Evolutionary conservation across 805 yeast species (phyloP).

Genomic region (Debaryomyces tyrocola): DNA sequence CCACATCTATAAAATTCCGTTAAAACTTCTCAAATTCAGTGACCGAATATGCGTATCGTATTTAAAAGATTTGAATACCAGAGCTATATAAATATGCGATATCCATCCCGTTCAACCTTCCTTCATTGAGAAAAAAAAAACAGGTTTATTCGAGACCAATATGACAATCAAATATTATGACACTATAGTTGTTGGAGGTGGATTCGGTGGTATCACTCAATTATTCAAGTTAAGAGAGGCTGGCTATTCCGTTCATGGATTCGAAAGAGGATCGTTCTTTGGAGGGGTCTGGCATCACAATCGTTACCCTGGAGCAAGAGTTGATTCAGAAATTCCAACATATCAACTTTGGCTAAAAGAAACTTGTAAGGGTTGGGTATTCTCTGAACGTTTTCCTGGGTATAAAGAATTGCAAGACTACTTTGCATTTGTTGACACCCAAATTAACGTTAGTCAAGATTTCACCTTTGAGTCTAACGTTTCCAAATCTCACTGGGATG

Average conservation of each 20-base stretch:
- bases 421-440: slow-evolving; percentile 22
- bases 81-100: too few relatives aligned
- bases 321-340: slow-evolving; percentile 23
- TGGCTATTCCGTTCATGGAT: slow-evolving; percentile 12
- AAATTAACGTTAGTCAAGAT: slow-evolving; percentile 20
- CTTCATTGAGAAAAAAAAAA: too few relatives aligned
- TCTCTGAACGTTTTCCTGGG: slow-evolving; percentile 23
- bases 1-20: too few relatives aligned
- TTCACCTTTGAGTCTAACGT: slow-evolving; percentile 15
- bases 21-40: too few relatives aligned
- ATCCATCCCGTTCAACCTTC: too few relatives aligned
- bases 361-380: slow-evolving; percentile 21
- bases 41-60: too few relatives aligned
- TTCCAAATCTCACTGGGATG: slow-evolving; percentile 19
- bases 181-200: slow-evolving; percentile 13
- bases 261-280: slow-evolving; percentile 8
- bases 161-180: slow-evolving; percentile 4
- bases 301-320: slow-evolving; percentile 22
- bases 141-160: too few relatives aligned
- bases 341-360: slow-evolving; percentile 24
- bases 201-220: slow-evolving; percentile 15
- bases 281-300: slow-evolving; percentile 18
- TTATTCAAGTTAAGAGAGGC: slow-evolving; percentile 10
- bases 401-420: slow-evolving; percentile 21
- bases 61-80: too few relatives aligned